Conservation (phyloP, 2,329 filamentous ascomycete species). For the Alternaria solani region DNA sequence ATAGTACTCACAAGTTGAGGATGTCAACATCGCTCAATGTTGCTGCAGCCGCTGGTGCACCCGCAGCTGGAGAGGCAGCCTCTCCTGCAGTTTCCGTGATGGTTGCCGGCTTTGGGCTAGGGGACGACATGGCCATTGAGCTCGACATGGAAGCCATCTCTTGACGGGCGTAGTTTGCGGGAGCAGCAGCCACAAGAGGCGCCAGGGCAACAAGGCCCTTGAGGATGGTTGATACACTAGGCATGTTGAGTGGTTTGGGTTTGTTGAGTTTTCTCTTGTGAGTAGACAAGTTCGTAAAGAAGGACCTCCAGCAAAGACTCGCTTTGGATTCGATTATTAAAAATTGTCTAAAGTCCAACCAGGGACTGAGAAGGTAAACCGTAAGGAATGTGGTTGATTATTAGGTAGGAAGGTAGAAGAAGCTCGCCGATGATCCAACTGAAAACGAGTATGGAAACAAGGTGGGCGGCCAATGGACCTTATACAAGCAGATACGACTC, state of each 20-base stretch:
- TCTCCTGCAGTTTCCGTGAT: slow-evolving; percentile 23
- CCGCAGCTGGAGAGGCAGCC: slow-evolving; percentile 26
- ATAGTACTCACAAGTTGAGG: slow-evolving; percentile 60
- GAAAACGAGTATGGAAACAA: slow-evolving; percentile 49
- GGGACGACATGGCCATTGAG: neutral
- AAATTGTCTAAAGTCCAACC: slow-evolving; percentile 50
- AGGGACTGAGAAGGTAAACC: slow-evolving; percentile 50
- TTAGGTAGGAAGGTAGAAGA: slow-evolving; percentile 46
- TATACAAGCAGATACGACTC: slow-evolving; percentile 47
- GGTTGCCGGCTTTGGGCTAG: slow-evolving; percentile 20
- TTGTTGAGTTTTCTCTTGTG: slow-evolving; percentile 32
- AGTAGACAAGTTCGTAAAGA: slow-evolving; percentile 31
- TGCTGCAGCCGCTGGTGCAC: slow-evolving; percentile 33
- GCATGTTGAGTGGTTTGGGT: slow-evolving; percentile 48
- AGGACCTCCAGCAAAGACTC: slow-evolving; percentile 49
- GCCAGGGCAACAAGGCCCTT: slow-evolving; percentile 48
- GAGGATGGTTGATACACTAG: slow-evolving; percentile 48
- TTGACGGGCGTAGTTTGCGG: slow-evolving; percentile 39
- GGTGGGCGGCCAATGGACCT: slow-evolving; percentile 49
- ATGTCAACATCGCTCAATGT: slow-evolving; percentile 61
- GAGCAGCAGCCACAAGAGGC: slow-evolving; percentile 44
- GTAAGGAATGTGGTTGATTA: slow-evolving; percentile 49
- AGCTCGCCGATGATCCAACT: slow-evolving; percentile 49
- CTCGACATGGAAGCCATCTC: slow-evolving; percentile 17
- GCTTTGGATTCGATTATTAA: slow-evolving; percentile 50